Conservation (phyloP, 228 moss, liverwort and hornwort species). For the Sphagnum fallax region DNA sequence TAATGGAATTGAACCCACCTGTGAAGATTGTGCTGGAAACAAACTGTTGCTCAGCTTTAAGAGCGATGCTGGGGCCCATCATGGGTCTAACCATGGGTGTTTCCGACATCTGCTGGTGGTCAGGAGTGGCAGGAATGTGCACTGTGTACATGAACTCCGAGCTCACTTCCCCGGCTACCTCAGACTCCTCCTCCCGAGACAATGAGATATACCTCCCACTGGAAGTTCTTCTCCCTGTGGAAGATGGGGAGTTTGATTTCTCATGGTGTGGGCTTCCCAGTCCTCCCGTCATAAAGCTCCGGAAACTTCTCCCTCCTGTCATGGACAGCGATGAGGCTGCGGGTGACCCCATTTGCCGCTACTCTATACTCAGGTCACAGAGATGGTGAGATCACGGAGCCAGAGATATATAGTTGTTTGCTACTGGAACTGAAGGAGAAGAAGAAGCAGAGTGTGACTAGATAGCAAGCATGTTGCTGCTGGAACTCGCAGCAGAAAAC, state of each 20-base stretch:
- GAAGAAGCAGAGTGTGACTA: too few species aligned
- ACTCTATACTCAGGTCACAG: too few species aligned
- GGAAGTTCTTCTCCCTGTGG: slow-evolving; percentile 39
- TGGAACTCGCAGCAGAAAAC: too few species aligned
- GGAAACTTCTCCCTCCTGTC: slow-evolving; percentile 27
- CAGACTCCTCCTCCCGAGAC: slow-evolving; percentile 61
- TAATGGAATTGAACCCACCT: slow-evolving; percentile 74
- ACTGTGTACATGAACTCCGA: slow-evolving; percentile 80
- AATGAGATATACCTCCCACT: slow-evolving; percentile 72
- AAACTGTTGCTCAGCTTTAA: slow-evolving; percentile 85
- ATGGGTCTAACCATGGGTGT: slow-evolving; percentile 24
- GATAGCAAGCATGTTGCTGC: too few species aligned
- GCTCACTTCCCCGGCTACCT: slow-evolving; percentile 66
- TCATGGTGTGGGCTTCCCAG: slow-evolving; percentile 28
- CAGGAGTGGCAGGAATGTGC: slow-evolving; percentile 87
- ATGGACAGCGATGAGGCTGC: slow-evolving; percentile 28
- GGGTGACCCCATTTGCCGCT: slow-evolving; percentile 25
- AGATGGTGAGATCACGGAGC: too few species aligned
- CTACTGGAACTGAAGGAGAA: too few species aligned
- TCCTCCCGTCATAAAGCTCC: slow-evolving; percentile 19
- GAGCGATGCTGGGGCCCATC: slow-evolving; percentile 54
- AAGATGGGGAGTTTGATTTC: slow-evolving; percentile 32
- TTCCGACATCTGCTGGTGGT: slow-evolving; percentile 70
- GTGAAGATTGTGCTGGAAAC: slow-evolving; percentile 96
- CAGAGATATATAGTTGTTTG: too few species aligned